phyloP scores from a whole-genome alignment of 441 rosid genomes.

The Erodium chrysanthum region DNA sequence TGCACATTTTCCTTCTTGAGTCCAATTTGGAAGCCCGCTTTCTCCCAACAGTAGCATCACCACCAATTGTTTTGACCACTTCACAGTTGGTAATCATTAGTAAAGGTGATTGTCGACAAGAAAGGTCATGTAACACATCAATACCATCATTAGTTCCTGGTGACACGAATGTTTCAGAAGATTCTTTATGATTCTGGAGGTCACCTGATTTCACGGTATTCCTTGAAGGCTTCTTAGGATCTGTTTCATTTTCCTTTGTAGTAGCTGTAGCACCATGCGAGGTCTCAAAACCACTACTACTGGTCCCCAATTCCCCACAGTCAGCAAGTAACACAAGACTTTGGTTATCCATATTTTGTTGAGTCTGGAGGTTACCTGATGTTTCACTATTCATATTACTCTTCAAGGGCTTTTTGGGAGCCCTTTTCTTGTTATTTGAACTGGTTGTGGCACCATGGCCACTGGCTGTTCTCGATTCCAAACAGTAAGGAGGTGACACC shows the following conservation, averaged over 20 bases:
- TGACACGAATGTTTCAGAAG: neutral
- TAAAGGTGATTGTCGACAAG: neutral
- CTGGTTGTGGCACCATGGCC: neutral
- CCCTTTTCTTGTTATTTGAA: neutral
- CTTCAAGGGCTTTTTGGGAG: neutral
- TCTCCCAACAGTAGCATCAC: neutral
- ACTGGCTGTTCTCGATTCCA: neutral
- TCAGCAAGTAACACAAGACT: neutral
- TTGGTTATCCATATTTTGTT: neutral
- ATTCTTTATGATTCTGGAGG: neutral
- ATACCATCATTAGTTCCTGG: neutral
- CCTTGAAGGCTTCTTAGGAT: neutral
- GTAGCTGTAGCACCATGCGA: neutral
- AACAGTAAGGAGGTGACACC: neutral
- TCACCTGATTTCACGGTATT: neutral
- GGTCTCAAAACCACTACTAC: neutral
- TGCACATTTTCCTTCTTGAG: neutral
- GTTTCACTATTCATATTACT: neutral
- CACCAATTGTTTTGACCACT: neutral
- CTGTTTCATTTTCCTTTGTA: neutral
- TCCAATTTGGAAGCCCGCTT: neutral
- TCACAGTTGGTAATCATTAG: neutral
- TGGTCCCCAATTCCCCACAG: neutral
- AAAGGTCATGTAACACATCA: neutral
- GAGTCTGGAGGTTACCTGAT: neutral